A percentile compares a stretch with the other conserved stretches of the same genome.
Conservation (phyloP, 257 asterid genomes). For the Solanum sitiens region DNA sequence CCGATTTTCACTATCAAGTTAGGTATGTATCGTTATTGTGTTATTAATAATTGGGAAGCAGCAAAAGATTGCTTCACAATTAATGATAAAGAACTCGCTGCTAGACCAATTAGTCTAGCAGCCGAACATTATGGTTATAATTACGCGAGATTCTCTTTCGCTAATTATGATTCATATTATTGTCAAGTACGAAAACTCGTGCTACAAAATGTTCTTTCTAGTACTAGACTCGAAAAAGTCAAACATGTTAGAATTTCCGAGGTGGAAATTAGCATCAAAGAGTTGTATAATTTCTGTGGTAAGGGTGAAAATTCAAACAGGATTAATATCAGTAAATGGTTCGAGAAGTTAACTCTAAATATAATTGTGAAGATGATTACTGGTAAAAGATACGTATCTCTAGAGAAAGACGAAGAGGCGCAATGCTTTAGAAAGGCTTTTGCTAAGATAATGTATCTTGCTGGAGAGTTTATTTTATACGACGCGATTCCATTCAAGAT, state of each 20-base stretch:
- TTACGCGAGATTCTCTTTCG: slow-evolving; percentile 32
- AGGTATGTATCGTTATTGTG: slow-evolving; percentile 22
- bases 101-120: slow-evolving; percentile 23
- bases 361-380: slow-evolving; percentile 23
- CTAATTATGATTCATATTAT: slow-evolving; percentile 41
- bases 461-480: slow-evolving; percentile 17
- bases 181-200: slow-evolving; percentile 42
- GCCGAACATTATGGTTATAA: slow-evolving; percentile 38
- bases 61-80: slow-evolving; percentile 47
- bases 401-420: not conserved
- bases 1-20: slow-evolving; percentile 24
- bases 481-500: slow-evolving; percentile 24
- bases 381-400: slow-evolving; percentile 15
- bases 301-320: not conserved
- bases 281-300: not conserved
- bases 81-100: slow-evolving; percentile 27
- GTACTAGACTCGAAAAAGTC: slow-evolving; percentile 27
- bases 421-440: slow-evolving; percentile 5
- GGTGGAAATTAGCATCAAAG: slow-evolving; percentile 3
- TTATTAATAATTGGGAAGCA: slow-evolving; percentile 38
- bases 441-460: slow-evolving; percentile 18
- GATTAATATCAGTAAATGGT: slow-evolving; percentile 27
- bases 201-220: slow-evolving; percentile 30
- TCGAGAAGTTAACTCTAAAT: slow-evolving; percentile 20
- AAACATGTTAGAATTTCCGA: slow-evolving; percentile 16